A percentile compares a stretch with the other conserved stretches of the same genome.
Conservation (phyloP, 2,329 filamentous ascomycete genomes). For the Epichloe scottii region DNA sequence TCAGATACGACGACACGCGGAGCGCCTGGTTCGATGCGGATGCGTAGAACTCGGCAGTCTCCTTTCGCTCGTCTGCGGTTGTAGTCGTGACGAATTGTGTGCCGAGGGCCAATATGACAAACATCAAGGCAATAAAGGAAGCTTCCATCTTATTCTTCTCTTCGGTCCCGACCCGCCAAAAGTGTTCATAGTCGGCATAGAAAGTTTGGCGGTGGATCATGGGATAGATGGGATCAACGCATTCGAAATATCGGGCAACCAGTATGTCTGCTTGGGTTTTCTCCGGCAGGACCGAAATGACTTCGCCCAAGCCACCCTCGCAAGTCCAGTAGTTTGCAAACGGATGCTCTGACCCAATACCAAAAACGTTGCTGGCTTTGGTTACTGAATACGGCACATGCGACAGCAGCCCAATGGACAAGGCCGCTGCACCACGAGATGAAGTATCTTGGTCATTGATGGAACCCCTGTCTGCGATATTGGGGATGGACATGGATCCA, state of each 20-base stretch:
- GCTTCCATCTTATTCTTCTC: conserved; percentile 53
- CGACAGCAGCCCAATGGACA: conserved; percentile 52
- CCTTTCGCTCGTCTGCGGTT: conserved; percentile 49
- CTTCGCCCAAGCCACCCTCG: conserved; percentile 60
- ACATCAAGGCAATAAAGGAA: conserved; percentile 58
- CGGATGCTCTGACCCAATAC: conserved; percentile 66
- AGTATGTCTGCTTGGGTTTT: conserved; percentile 66
- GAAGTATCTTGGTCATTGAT: conserved; percentile 29
- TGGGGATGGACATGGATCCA: conserved; percentile 33
- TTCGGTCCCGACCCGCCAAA: conserved; percentile 49
- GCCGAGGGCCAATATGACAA: conserved; percentile 65
- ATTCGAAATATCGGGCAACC: conserved; percentile 50
- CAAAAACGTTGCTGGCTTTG: conserved; percentile 65
- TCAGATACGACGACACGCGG: conserved; percentile 64
- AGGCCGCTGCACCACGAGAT: conserved; percentile 38
- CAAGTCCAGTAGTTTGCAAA: conserved; percentile 82
- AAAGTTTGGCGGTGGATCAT: conserved; percentile 68
- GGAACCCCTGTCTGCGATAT: conserved; percentile 42
- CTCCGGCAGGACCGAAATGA: conserved; percentile 61
- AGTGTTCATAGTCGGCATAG: conserved; percentile 66
- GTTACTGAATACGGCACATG: conserved; percentile 61
- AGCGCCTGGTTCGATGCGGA: conserved; percentile 69
- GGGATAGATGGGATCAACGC: conserved; percentile 68
- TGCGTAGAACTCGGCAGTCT: conserved; percentile 71
- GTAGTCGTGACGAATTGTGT: conserved; percentile 60